Evolutionary conservation across 768 basidiomycete genomes (phyloP).

Genomic region (Suillus lakei): DNA sequence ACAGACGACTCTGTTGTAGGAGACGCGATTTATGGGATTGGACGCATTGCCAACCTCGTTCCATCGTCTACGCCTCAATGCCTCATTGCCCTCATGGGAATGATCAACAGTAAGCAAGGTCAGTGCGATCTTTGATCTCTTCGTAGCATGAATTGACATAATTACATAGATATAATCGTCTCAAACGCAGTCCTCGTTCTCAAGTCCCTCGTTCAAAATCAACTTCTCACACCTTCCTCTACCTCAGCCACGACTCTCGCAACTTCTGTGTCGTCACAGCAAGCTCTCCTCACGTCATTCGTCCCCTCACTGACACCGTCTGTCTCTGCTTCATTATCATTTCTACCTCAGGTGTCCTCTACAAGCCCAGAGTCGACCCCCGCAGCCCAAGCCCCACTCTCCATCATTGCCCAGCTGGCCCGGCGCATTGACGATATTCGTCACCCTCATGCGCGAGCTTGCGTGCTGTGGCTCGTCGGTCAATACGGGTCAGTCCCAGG

Average conservation of each 20-base stretch:
- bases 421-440: conserved; percentile 77
- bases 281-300: conserved; percentile 14
- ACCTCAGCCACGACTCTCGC: conserved; percentile 21
- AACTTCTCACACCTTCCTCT: conserved; percentile 46
- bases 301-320: conserved; percentile 11
- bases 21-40: conserved; percentile 79
- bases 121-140: conserved; percentile 25
- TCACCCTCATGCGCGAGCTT: conserved; percentile 82
- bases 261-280: conserved; percentile 11
- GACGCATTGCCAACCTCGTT: conserved; percentile 68
- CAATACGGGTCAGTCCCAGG: conserved; percentile 68
- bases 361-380: conserved; percentile 18
- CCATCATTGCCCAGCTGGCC: conserved; percentile 81
- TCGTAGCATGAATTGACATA: neutral
- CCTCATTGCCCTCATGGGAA: conserved; percentile 72
- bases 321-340: neutral
- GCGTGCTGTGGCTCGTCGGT: conserved; percentile 91
- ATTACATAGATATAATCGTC: conserved; percentile 68
- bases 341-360: conserved; percentile 20
- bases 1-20: conserved; percentile 71
- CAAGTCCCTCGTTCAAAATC: conserved; percentile 80
- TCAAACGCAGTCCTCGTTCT: conserved; percentile 84
- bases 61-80: conserved; percentile 76
- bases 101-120: conserved; percentile 83
- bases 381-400: conserved; percentile 49